Conservation (phyloP, 139 green algal species). For the Chlamydomonas incerta region DNA sequence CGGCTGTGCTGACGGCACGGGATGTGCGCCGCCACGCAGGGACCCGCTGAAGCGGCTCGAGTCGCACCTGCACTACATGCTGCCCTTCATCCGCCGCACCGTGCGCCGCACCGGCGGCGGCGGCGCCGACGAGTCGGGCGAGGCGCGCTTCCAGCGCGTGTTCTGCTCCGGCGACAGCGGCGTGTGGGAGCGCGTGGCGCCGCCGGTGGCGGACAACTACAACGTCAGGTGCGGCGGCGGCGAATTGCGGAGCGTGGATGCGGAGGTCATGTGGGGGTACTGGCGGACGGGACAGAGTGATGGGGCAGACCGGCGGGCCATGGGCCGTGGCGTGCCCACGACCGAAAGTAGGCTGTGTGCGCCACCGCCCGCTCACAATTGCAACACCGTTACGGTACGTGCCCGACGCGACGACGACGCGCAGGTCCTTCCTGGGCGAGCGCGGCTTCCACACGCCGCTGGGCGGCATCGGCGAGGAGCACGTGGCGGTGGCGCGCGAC, state of each 20-base stretch:
- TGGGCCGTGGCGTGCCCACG: too few relatives aligned
- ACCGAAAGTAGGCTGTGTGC: background rate
- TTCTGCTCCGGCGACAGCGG: constrained; percentile 2
- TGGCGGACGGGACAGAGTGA: too few relatives aligned
- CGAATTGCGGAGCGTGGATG: too few relatives aligned
- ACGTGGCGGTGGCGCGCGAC: background rate
- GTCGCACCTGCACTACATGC: background rate
- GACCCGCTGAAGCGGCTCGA: background rate
- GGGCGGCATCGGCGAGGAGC: background rate
- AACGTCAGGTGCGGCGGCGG: constrained; percentile 25
- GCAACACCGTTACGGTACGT: background rate
- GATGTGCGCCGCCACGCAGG: too few relatives aligned
- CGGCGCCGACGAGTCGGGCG: background rate
- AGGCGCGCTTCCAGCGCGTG: too few relatives aligned
- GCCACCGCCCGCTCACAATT: background rate
- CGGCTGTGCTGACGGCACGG: too few relatives aligned
- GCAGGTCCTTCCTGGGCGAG: constrained; percentile 33
- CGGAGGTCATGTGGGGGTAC: background rate
- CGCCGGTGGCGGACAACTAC: constrained; percentile 32
- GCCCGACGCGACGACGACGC: too few relatives aligned
- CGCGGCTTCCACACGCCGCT: constrained; percentile 12
- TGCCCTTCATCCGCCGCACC: background rate
- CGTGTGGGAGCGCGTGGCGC: background rate
- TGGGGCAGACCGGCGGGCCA: too few relatives aligned
- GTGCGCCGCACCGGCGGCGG: background rate